These are phyloP conservation scores for Circinella minor DNA, from an alignment of 371 early-diverging fungal genomes.

Conservation along the genomic window DNA sequence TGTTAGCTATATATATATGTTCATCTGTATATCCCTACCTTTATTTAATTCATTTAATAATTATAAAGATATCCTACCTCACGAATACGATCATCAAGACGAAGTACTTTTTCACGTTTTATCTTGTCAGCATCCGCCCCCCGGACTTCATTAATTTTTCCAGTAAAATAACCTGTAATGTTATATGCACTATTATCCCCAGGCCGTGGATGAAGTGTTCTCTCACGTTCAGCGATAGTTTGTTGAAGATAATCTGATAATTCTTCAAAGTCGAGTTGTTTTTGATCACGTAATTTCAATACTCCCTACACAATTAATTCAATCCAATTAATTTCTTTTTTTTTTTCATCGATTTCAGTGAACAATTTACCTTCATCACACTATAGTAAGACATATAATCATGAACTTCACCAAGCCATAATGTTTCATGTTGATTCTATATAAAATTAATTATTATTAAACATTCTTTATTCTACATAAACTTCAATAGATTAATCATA, in stretches of 20 bases:
- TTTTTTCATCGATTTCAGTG: background rate
- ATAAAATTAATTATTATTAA: background rate
- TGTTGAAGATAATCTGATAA: slow-evolving; percentile 75
- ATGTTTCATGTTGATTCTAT: slow-evolving; percentile 54
- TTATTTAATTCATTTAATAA: no score
- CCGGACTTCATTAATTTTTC: slow-evolving; percentile 88
- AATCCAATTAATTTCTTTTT: background rate
- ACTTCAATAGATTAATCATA: no score
- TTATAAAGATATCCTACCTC: slow-evolving; percentile 58
- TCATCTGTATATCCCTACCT: no score
- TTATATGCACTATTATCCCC: slow-evolving; percentile 55
- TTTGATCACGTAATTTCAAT: slow-evolving; percentile 87
- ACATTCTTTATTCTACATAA: no score
- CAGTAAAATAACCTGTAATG: slow-evolving; percentile 80
- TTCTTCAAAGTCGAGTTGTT: slow-evolving; percentile 93
- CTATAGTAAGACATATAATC: slow-evolving; percentile 90
- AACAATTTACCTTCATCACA: slow-evolving; percentile 69
- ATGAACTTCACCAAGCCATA: slow-evolving; percentile 78
- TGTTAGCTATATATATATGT: no score
- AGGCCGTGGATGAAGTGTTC: slow-evolving; percentile 57
- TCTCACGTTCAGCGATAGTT: slow-evolving; percentile 66
- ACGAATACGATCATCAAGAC: slow-evolving; percentile 71
- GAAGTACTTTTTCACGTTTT: slow-evolving; percentile 75
- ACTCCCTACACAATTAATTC: slow-evolving; percentile 49
- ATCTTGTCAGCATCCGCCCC: slow-evolving; percentile 88